Conservation (phyloP, 2,329 filamentous ascomycete species). For the Stemphylium beticola region DNA sequence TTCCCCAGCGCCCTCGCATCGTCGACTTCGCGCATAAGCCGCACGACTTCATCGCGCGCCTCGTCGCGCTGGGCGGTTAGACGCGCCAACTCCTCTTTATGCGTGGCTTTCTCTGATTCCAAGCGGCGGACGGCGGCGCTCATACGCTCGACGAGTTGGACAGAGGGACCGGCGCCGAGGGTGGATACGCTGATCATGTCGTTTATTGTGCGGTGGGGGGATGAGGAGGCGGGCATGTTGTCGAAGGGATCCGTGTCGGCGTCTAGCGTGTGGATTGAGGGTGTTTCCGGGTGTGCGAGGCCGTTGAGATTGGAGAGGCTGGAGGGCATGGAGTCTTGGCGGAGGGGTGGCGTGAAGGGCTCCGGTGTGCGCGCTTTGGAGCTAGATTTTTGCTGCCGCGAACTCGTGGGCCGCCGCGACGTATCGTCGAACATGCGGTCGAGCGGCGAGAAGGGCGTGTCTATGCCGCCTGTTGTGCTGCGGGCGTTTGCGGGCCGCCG, state of each 20-base stretch:
- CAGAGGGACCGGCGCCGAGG: slow-evolving; percentile 85
- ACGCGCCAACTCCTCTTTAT: slow-evolving; percentile 82
- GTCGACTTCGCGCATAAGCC: slow-evolving; percentile 86
- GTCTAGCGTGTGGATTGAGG: slow-evolving; percentile 54
- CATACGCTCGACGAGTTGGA: slow-evolving; percentile 96
- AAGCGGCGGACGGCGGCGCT: slow-evolving; percentile 88
- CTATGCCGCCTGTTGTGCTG: slow-evolving; percentile 37
- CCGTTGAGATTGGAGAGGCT: slow-evolving; percentile 47
- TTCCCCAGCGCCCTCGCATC: slow-evolving; percentile 66
- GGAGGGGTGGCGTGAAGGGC: slow-evolving; percentile 35
- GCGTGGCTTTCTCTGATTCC: slow-evolving; percentile 88
- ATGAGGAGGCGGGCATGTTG: slow-evolving; percentile 53
- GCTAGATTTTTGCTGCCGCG: slow-evolving; percentile 38
- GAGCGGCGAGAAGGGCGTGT: slow-evolving; percentile 43
- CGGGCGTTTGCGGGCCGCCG: slow-evolving; percentile 32
- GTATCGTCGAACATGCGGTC: slow-evolving; percentile 46
- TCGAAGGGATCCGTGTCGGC: slow-evolving; percentile 59
- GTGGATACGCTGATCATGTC: slow-evolving; percentile 91
- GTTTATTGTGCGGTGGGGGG: slow-evolving; percentile 67
- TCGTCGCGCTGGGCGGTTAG: slow-evolving; percentile 88
- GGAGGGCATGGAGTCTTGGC: slow-evolving; percentile 45
- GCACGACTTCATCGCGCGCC: slow-evolving; percentile 87
- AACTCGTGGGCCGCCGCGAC: slow-evolving; percentile 44
- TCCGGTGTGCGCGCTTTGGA: slow-evolving; percentile 46
- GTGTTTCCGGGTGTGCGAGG: slow-evolving; percentile 49